phyloP scores from a whole-genome alignment of 805 yeast genomes.

The Candida methanosorbosa region DNA sequence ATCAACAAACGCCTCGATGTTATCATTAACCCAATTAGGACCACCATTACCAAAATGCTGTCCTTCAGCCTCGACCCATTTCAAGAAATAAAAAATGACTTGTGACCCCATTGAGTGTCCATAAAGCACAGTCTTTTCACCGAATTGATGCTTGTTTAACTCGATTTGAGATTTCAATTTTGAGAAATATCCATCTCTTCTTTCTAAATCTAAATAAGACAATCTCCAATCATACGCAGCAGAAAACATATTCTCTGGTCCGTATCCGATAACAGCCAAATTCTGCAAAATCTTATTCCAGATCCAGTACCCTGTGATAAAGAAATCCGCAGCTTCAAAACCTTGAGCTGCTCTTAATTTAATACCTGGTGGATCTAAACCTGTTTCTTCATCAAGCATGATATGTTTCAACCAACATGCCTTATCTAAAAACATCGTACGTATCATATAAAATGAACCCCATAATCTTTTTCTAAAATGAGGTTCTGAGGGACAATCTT shows the following conservation, averaged over 20 bases:
- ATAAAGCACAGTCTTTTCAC: slow-evolving; percentile 65
- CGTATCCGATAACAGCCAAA: slow-evolving; percentile 89
- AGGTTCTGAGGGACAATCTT: slow-evolving; percentile 72
- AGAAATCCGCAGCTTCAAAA: slow-evolving; percentile 93
- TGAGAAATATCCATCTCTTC: slow-evolving; percentile 78
- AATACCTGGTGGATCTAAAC: slow-evolving; percentile 82
- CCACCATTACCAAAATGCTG: slow-evolving; percentile 87
- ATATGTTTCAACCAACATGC: slow-evolving; percentile 90
- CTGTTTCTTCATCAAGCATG: slow-evolving; percentile 83
- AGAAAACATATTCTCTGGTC: slow-evolving; percentile 79
- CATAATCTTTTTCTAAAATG: slow-evolving; percentile 89
- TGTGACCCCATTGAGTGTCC: slow-evolving; percentile 99
- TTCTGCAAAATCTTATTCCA: slow-evolving; percentile 97
- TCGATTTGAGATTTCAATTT: slow-evolving; percentile 72
- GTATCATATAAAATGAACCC: slow-evolving; percentile 95
- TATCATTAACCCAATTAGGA: slow-evolving; percentile 72
- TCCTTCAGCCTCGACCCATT: slow-evolving; percentile 95
- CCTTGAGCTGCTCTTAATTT: slow-evolving; percentile 89
- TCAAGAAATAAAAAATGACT: slow-evolving; percentile 76
- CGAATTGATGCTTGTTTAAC: slow-evolving; percentile 35
- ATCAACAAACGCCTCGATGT: slow-evolving; percentile 75
- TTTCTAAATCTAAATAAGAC: slow-evolving; percentile 80
- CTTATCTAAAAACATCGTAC: slow-evolving; percentile 87
- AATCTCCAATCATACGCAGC: slow-evolving; percentile 97
- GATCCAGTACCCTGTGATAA: slow-evolving; percentile 96